These are phyloP conservation scores for Parietichytrium sp. DNA, from an alignment of 108 stramenopile species.

Conservation along the genomic window DNA sequence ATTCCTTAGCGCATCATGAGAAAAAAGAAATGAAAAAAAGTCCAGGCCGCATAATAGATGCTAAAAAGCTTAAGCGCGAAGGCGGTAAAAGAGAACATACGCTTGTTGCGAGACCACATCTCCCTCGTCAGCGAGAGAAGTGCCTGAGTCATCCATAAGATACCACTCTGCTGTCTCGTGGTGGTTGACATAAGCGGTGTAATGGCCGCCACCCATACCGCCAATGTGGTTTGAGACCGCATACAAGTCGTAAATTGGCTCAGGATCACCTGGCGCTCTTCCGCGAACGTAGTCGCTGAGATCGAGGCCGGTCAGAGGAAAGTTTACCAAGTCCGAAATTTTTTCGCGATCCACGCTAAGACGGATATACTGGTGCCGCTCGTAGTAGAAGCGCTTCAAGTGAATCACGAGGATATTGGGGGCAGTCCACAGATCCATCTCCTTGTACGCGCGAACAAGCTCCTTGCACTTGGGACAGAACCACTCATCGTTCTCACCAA, in stretches of 20 bases:
- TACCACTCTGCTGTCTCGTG: slow-evolving; percentile 59
- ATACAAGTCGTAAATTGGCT: slow-evolving; percentile 91
- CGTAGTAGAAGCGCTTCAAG: slow-evolving; percentile 82
- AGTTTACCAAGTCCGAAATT: slow-evolving; percentile 88
- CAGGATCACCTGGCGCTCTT: slow-evolving; percentile 59
- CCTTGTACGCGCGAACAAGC: slow-evolving; percentile 91
- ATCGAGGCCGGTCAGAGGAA: slow-evolving; percentile 87
- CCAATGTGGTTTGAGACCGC: slow-evolving; percentile 97
- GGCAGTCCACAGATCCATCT: slow-evolving; percentile 82
- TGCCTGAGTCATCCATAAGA: not conserved
- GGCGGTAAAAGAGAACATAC: slow-evolving; percentile 41
- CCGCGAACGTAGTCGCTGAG: slow-evolving; percentile 67
- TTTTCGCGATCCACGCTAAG: slow-evolving; percentile 78
- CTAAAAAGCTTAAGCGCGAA: too few species aligned
- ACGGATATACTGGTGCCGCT: not conserved
- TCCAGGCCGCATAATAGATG: too few species aligned
- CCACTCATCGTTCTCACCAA: slow-evolving; percentile 93
- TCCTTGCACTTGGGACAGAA: slow-evolving; percentile 93
- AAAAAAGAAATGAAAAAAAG: too few species aligned
- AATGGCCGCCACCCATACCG: slow-evolving; percentile 95
- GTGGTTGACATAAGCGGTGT: slow-evolving; percentile 86
- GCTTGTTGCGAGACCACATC: not conserved
- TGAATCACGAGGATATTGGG: slow-evolving; percentile 93
- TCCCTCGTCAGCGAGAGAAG: not conserved
- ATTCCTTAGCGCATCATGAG: too few species aligned